Conservation (phyloP, 805 yeast species). For the Candida nemodendra region DNA sequence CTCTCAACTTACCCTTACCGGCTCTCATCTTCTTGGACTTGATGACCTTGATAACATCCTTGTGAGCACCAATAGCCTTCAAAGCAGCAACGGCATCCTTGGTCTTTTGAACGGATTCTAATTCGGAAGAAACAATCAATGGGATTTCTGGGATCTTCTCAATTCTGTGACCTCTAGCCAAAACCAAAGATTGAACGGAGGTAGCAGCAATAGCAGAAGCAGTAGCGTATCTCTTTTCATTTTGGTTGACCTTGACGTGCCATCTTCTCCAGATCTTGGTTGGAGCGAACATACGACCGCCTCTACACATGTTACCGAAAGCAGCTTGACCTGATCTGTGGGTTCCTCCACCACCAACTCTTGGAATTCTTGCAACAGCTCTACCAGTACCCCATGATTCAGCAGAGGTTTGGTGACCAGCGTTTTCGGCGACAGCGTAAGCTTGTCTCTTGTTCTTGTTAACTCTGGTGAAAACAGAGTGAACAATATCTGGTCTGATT, state of each 20-base stretch:
- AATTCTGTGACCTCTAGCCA: conserved; percentile 99
- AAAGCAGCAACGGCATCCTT: conserved; percentile 97
- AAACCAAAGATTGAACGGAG: conserved; percentile 95
- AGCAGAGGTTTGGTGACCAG: conserved; percentile 99
- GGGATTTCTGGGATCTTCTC: conserved; percentile 98
- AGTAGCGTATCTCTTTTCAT: conserved; percentile 99
- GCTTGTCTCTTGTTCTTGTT: conserved; percentile 99
- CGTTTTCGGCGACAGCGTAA: conserved; percentile 98
- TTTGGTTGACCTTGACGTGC: conserved; percentile 99
- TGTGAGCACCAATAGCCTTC: conserved; percentile 98
- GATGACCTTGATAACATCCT: conserved; percentile 96
- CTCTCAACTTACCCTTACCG: conserved; percentile 99
- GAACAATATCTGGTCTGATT: conserved; percentile 99
- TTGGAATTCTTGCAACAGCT: conserved; percentile 99
- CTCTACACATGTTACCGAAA: conserved; percentile 99
- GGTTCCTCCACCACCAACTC: conserved; percentile 99
- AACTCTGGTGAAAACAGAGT: conserved; percentile 96
- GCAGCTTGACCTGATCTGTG: conserved; percentile 99
- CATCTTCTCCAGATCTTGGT: conserved; percentile 99
- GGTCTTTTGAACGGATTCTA: conserved; percentile 93
- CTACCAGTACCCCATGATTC: conserved; percentile 99
- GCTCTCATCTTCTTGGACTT: conserved; percentile 99
- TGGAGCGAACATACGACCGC: conserved; percentile 99
- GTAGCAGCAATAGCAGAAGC: conserved; percentile 99
- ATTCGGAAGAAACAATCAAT: conserved; percentile 89